Conservation (phyloP, 139 green algal genomes). For the Chlamydomonas sp. region DNA sequence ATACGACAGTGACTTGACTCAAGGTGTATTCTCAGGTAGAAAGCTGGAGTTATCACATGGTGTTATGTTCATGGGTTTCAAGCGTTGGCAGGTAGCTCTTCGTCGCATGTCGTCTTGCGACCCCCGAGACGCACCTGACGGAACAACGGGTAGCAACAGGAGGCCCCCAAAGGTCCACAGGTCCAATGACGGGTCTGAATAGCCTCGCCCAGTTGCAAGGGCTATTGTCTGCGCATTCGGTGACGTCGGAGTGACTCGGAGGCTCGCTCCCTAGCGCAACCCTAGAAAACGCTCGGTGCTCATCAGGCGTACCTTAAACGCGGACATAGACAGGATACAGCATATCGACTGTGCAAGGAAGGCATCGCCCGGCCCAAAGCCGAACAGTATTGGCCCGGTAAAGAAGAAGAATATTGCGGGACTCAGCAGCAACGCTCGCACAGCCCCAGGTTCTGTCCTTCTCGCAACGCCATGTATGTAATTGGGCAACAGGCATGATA, state of each 20-base stretch:
- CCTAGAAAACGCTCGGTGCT: neutral
- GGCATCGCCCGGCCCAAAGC: neutral
- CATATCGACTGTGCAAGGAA: neutral
- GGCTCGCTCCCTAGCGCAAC: neutral
- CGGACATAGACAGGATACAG: slow-evolving; percentile 15
- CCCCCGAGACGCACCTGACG: neutral
- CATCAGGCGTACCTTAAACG: slow-evolving; percentile 30
- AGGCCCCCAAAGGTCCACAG: slow-evolving; percentile 4
- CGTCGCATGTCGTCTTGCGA: neutral
- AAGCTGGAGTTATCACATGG: no score
- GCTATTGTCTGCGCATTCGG: neutral
- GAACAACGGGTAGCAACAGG: slow-evolving; percentile 9
- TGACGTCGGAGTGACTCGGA: neutral
- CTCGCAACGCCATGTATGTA: no score
- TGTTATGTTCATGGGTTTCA: neutral
- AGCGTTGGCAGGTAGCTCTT: neutral
- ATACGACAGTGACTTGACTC: no score
- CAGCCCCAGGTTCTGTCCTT: neutral
- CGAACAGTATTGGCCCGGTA: neutral
- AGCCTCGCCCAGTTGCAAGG: neutral
- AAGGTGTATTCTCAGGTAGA: no score
- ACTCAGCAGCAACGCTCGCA: neutral
- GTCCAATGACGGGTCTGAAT: neutral
- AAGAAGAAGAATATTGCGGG: neutral
- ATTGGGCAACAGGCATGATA: neutral